Percentiles rank a stretch among this genome's conserved stretches.
Conservation (phyloP, 140 eudicot species). For the Flaveria floridana region DNA sequence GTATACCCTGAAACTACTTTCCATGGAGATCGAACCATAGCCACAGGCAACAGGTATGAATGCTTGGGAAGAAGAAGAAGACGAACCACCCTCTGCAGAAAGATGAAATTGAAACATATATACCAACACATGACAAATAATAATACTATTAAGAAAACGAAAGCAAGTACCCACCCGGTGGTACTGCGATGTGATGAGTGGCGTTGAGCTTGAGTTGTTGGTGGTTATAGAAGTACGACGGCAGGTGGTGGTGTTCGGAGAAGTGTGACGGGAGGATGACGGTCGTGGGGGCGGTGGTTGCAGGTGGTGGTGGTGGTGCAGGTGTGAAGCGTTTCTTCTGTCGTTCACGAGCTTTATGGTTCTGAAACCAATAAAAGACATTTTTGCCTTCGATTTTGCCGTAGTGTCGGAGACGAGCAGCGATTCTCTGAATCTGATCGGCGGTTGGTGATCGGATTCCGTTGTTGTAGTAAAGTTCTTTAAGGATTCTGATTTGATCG, state of each 20-base stretch:
- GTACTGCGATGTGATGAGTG: slow-evolving; percentile 29
- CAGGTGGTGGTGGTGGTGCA: slow-evolving; percentile 29
- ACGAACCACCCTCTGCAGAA: slow-evolving; percentile 40
- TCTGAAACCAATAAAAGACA: slow-evolving; percentile 95
- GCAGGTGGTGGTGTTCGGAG: slow-evolving; percentile 28
- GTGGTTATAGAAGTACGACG: slow-evolving; percentile 30
- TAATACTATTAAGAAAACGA: background rate
- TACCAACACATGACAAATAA: background rate
- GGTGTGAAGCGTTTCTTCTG: slow-evolving; percentile 74
- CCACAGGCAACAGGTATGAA: slow-evolving; percentile 43
- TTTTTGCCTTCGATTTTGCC: slow-evolving; percentile 97
- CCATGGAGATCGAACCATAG: slow-evolving; percentile 79
- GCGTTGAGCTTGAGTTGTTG: slow-evolving; percentile 30
- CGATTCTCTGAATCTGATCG: slow-evolving; percentile 84
- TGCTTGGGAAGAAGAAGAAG: slow-evolving; percentile 44
- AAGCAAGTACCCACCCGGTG: slow-evolving; percentile 24
- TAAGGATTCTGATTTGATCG: slow-evolving; percentile 79
- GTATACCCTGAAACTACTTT: slow-evolving; percentile 71
- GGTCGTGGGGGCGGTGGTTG: background rate
- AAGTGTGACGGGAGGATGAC: slow-evolving; percentile 16
- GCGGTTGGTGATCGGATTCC: slow-evolving; percentile 87
- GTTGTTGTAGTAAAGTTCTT: slow-evolving; percentile 92
- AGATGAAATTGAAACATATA: background rate
- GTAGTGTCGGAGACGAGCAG: slow-evolving; percentile 73
- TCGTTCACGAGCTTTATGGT: slow-evolving; percentile 90